Percentiles rank a stretch among this genome's conserved stretches.
Evolutionary conservation across 2,329 filamentous ascomycete genomes (phyloP).

Genomic region (Pestalotiopsis sp.): DNA sequence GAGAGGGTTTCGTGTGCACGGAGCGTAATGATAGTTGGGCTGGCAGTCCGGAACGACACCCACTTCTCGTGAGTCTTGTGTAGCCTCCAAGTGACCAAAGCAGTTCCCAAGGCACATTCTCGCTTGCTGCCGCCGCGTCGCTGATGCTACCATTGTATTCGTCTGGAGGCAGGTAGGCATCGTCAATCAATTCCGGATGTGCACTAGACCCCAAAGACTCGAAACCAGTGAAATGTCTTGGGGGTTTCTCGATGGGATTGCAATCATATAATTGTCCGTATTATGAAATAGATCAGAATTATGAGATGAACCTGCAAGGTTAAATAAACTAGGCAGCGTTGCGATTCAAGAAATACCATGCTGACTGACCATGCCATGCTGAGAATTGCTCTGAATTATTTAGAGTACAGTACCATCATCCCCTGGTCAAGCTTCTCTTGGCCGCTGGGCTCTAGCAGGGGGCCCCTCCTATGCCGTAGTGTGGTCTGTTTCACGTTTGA

Average conservation of each 20-base stretch:
- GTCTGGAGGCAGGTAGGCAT: no score
- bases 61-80: neutral
- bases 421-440: no score
- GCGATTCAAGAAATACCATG: neutral
- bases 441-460: neutral
- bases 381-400: neutral
- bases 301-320: neutral
- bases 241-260: no score
- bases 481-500: constrained; percentile 4
- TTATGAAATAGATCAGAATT: neutral
- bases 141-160: no score
- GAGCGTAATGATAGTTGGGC: neutral
- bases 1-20: neutral
- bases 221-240: no score
- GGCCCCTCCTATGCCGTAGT: neutral
- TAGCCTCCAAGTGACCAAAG: no score
- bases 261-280: neutral
- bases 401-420: no score
- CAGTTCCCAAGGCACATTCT: no score
- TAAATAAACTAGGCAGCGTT: neutral
- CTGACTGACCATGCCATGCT: neutral
- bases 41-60: neutral
- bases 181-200: no score
- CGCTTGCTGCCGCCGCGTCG: no score
- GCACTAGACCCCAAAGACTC: no score